phyloP scores from a whole-genome alignment of 768 basidiomycete species.

The Macrolepiota dolichaula region DNA sequence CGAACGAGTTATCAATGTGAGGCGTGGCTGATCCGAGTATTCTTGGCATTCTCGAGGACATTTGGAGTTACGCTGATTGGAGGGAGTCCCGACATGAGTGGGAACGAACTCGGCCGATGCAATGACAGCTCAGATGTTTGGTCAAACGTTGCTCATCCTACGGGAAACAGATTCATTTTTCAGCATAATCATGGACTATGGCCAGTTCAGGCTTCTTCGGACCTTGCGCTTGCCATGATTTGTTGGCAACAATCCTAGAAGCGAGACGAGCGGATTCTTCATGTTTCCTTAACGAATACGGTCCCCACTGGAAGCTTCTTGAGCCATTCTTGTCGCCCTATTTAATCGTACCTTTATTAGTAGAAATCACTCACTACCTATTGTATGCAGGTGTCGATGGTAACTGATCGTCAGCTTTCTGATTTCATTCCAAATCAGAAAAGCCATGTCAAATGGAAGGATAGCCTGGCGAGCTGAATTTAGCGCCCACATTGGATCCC shows the following conservation, averaged over 20 bases:
- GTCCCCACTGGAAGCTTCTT: conserved; percentile 3
- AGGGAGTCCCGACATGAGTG: not conserved
- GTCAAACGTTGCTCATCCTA: not conserved
- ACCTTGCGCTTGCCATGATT: not conserved
- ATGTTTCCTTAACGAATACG: not conserved
- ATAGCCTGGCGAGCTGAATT: not conserved
- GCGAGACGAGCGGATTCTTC: not conserved
- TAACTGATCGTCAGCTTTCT: conserved; percentile 9
- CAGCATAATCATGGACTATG: not conserved
- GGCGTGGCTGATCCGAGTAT: not conserved
- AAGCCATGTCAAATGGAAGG: conserved; percentile 3
- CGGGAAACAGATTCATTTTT: not conserved
- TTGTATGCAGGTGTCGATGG: not conserved
- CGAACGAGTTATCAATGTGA: not conserved
- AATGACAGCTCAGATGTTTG: not conserved
- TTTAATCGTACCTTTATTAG: conserved; percentile 3
- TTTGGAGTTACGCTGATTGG: not conserved
- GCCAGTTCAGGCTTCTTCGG: not conserved
- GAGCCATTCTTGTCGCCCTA: not conserved
- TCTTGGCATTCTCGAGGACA: not conserved
- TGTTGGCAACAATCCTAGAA: conserved; percentile 2
- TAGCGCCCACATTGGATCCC: not conserved
- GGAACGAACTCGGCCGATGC: conserved; percentile 1
- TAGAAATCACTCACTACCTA: not conserved
- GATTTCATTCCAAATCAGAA: conserved; percentile 10